These are phyloP conservation scores for Pisolithus microcarpus DNA, from an alignment of 768 basidiomycete genomes.

Conservation along the genomic window DNA sequence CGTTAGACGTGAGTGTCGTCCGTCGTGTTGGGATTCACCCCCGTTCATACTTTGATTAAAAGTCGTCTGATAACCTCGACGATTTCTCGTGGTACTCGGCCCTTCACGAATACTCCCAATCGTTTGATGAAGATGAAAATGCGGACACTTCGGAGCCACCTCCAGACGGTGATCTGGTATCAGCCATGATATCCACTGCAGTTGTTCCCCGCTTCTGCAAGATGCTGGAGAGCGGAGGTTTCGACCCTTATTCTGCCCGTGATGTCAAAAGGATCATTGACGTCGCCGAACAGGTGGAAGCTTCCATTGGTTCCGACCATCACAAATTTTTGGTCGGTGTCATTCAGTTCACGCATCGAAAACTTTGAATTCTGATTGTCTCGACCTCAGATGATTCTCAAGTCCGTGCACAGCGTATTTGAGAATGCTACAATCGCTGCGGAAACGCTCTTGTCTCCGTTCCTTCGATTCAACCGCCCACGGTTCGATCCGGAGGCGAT, in stretches of 20 bases:
- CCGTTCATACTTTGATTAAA: constrained; percentile 3
- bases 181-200: constrained; percentile 81
- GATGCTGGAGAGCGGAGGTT: constrained; percentile 67
- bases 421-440: constrained; percentile 48
- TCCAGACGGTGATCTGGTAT: constrained; percentile 80
- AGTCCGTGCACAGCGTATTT: constrained; percentile 46
- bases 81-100: constrained; percentile 79
- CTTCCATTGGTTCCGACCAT: constrained; percentile 57
- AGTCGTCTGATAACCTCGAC: constrained; percentile 57
- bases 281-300: constrained; percentile 74
- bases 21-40: not conserved
- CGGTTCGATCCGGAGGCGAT: constrained; percentile 73
- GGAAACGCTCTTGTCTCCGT: constrained; percentile 43
- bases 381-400: constrained; percentile 45
- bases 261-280: constrained; percentile 62
- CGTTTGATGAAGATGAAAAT: constrained; percentile 36
- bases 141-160: constrained; percentile 57
- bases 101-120: constrained; percentile 64
- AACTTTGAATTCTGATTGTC: constrained; percentile 5
- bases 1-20: constrained; percentile 53
- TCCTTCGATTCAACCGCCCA: constrained; percentile 35
- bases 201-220: constrained; percentile 70
- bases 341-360: not conserved
- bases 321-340: constrained; percentile 55
- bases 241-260: constrained; percentile 72